Percentiles rank a stretch among this genome's conserved stretches.
Conservation (phyloP, 371 early-diverging fungal genomes). For the Rhizopus arrhizus region DNA sequence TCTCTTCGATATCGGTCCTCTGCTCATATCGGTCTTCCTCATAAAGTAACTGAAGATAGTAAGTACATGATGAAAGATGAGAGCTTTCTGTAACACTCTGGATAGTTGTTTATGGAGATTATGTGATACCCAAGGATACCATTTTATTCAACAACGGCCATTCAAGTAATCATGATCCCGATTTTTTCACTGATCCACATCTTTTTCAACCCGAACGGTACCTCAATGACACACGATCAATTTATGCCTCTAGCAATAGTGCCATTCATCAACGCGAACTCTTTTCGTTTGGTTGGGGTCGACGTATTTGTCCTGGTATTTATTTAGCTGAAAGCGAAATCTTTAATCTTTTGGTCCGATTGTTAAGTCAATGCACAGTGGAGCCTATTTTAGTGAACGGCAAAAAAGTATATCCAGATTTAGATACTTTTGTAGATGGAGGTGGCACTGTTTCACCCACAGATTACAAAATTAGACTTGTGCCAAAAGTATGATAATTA, state of each 20-base stretch:
- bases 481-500: too few relatives aligned
- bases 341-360: constrained; percentile 1
- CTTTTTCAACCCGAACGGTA: constrained; percentile 17
- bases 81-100: neutral
- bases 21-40: constrained; percentile 15
- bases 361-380: constrained; percentile 1
- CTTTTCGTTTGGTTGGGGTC: constrained; percentile 29
- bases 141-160: constrained; percentile 10
- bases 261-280: constrained; percentile 14
- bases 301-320: constrained; percentile 11
- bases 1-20: constrained; percentile 16
- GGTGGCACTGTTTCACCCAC: neutral
- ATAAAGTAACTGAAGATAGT: constrained; percentile 14
- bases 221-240: constrained; percentile 12
- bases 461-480: too few relatives aligned
- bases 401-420: constrained; percentile 1
- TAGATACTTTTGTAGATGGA: neutral
- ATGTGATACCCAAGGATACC: constrained; percentile 19
- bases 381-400: neutral
- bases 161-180: constrained; percentile 13
- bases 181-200: constrained; percentile 6
- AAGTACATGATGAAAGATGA: neutral
- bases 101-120: constrained; percentile 17
- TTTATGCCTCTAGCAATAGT: constrained; percentile 13
- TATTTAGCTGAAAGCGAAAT: constrained; percentile 8